Percentiles rank a stretch among this genome's conserved stretches.
phyloP scores from a whole-genome alignment of 2,329 filamentous ascomycete species.

The Cladosporium velox region DNA sequence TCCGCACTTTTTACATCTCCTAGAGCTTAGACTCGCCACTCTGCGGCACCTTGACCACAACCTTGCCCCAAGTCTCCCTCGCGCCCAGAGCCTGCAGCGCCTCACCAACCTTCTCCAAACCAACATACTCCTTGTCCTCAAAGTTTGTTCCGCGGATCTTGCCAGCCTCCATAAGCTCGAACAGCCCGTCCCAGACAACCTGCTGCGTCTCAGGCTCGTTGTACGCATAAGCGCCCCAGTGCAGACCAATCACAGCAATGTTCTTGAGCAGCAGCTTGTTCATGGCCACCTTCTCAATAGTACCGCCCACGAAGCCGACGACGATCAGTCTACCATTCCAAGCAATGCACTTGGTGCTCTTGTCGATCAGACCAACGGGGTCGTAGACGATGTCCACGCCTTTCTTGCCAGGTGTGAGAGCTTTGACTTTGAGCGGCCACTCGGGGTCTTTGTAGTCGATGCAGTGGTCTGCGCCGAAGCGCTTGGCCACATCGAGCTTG shows the following conservation, averaged over 20 bases:
- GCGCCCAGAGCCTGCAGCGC: slow-evolving; percentile 77
- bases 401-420: slow-evolving; percentile 69
- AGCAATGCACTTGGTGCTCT: slow-evolving; percentile 84
- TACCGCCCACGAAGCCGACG: slow-evolving; percentile 83
- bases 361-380: slow-evolving; percentile 85
- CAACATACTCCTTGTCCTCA: slow-evolving; percentile 77
- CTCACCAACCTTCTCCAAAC: slow-evolving; percentile 74
- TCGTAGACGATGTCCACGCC: slow-evolving; percentile 95
- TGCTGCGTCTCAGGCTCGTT: slow-evolving; percentile 71
- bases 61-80: slow-evolving; percentile 92
- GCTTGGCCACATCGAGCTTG: slow-evolving; percentile 76
- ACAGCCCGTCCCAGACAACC: slow-evolving; percentile 79
- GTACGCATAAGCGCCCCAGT: slow-evolving; percentile 83
- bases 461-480: slow-evolving; percentile 82
- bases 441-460: slow-evolving; percentile 71
- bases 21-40: slow-evolving; percentile 28
- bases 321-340: slow-evolving; percentile 91
- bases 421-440: slow-evolving; percentile 71
- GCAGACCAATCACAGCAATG: slow-evolving; percentile 82
- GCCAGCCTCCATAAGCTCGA: slow-evolving; percentile 72
- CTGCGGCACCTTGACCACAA: slow-evolving; percentile 82
- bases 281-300: slow-evolving; percentile 87
- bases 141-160: slow-evolving; percentile 84
- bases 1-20: background rate
- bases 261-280: slow-evolving; percentile 95